Conservation (phyloP, 306 rosid species). For the Neltuma alba region DNA sequence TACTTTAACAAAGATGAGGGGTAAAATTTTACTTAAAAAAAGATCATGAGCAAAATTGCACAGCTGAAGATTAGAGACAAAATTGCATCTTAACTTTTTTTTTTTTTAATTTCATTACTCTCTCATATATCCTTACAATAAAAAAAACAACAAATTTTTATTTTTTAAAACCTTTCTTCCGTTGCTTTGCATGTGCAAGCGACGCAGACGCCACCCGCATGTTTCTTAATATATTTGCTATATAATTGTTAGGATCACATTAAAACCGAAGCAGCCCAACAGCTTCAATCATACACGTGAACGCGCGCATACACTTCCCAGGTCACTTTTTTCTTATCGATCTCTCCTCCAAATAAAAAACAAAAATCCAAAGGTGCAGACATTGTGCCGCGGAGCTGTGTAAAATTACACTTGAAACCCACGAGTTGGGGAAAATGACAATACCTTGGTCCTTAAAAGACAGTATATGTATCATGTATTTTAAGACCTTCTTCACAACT, state of each 20-base stretch:
- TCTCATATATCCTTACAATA: background rate
- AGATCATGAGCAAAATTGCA: too few relatives aligned
- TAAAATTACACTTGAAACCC: background rate
- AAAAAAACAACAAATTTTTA: too few relatives aligned
- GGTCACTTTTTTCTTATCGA: too few relatives aligned
- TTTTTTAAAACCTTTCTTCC: too few relatives aligned
- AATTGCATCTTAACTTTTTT: too few relatives aligned
- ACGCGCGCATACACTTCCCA: background rate
- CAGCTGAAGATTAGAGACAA: too few relatives aligned
- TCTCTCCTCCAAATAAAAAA: too few relatives aligned
- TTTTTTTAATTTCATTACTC: too few relatives aligned
- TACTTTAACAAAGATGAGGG: too few relatives aligned
- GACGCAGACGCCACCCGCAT: background rate
- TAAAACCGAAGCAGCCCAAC: background rate
- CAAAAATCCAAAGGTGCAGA: too few relatives aligned
- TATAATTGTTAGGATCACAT: background rate
- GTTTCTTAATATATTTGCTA: background rate
- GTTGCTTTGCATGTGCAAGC: background rate
- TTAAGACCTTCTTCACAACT: background rate
- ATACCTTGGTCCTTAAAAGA: background rate
- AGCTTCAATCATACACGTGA: background rate
- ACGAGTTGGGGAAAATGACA: background rate
- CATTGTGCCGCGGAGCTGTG: background rate
- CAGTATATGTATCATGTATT: background rate
- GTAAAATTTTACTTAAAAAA: too few relatives aligned